These are phyloP conservation scores for Diaporthe destruens DNA, from an alignment of 2,329 filamentous ascomycete species.

Conservation along the genomic window DNA sequence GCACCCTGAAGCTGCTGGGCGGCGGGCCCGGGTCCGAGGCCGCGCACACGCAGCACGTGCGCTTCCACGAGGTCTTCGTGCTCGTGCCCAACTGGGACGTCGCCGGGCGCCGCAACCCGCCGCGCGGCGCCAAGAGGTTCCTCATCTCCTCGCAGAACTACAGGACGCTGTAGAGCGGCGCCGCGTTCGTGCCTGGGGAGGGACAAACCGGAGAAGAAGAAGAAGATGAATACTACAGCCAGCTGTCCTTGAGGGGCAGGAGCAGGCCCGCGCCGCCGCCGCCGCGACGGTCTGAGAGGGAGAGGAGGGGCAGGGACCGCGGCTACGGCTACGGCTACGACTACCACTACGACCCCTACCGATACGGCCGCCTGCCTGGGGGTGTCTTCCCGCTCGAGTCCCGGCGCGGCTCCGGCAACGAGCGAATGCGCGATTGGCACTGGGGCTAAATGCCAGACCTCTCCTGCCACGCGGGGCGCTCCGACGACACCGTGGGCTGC, in stretches of 20 bases:
- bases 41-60: slow-evolving; percentile 68
- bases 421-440: slow-evolving; percentile 19
- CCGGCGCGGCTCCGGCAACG: slow-evolving; percentile 20
- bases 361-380: background rate
- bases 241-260: background rate
- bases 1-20: slow-evolving; percentile 78
- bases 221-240: background rate
- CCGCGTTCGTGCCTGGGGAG: background rate
- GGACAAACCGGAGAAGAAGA: background rate
- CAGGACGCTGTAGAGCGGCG: slow-evolving; percentile 60
- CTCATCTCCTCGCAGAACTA: slow-evolving; percentile 81
- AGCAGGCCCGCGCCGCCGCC: background rate
- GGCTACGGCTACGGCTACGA: background rate
- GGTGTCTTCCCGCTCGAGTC: slow-evolving; percentile 4
- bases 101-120: slow-evolving; percentile 63
- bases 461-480: background rate
- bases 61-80: slow-evolving; percentile 85
- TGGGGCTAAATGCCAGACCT: no score
- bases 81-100: slow-evolving; percentile 81
- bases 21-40: slow-evolving; percentile 62
- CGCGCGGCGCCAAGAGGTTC: slow-evolving; percentile 66
- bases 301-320: background rate
- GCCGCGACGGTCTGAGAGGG: background rate
- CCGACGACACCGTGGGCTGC: background rate
- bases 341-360: background rate